These are phyloP conservation scores for Pseudopyricularia javanii DNA, from an alignment of 2,329 filamentous ascomycete genomes.

Conservation along the genomic window DNA sequence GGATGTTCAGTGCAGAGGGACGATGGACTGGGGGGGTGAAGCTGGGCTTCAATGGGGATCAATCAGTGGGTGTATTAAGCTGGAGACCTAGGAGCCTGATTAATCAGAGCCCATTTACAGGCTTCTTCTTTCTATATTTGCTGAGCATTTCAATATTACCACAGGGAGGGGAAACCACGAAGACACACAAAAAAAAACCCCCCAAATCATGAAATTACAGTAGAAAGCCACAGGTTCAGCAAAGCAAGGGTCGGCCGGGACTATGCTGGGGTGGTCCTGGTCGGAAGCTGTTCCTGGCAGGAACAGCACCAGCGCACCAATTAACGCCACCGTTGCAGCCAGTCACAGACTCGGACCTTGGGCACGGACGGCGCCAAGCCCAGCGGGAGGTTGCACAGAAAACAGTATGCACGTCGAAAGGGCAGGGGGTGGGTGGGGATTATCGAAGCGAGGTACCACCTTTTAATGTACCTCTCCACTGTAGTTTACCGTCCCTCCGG, in stretches of 20 bases:
- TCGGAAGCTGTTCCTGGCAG: background rate
- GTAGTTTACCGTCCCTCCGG: background rate
- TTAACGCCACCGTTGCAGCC: background rate
- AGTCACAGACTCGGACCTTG: background rate
- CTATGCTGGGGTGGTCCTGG: background rate
- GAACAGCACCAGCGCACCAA: background rate
- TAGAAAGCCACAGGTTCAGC: too few species aligned
- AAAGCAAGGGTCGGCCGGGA: conserved; percentile 1
- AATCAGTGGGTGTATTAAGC: too few species aligned
- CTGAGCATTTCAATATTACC: too few species aligned
- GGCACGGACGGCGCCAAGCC: background rate
- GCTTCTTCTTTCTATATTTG: background rate
- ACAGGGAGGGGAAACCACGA: too few species aligned
- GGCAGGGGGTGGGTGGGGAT: background rate
- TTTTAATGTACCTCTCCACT: background rate
- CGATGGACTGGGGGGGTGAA: too few species aligned
- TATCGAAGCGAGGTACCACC: background rate
- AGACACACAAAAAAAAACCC: background rate
- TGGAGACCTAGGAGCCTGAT: too few species aligned
- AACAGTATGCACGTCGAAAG: background rate
- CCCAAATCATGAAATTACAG: too few species aligned
- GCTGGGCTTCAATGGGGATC: too few species aligned
- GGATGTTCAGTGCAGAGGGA: too few species aligned
- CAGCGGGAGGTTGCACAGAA: background rate
- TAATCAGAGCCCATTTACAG: background rate